Percentiles rank a stretch among this genome's conserved stretches.
phyloP scores from a whole-genome alignment of 352 stramenopile genomes.

The Phytophthora litchii region DNA sequence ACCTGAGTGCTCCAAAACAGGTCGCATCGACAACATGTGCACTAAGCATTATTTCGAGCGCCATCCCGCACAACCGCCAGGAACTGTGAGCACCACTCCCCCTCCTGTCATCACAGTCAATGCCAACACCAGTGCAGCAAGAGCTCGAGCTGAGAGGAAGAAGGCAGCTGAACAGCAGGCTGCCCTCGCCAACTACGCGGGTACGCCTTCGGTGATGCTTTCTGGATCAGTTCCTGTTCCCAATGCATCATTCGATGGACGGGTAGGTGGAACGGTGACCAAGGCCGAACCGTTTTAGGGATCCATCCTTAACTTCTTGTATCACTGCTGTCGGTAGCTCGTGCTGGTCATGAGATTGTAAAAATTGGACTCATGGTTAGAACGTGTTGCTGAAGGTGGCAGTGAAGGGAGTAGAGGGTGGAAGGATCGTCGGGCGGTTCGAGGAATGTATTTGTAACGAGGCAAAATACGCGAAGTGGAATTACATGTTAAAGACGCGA shows the following conservation, averaged over 20 bases:
- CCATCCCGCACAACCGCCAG: constrained; percentile 55
- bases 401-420: constrained; percentile 12
- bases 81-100: constrained; percentile 39
- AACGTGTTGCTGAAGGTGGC: constrained; percentile 6
- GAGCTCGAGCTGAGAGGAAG: constrained; percentile 41
- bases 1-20: constrained; percentile 82
- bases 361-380: constrained; percentile 24
- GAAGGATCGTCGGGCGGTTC: constrained; percentile 21
- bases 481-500: constrained; percentile 41
- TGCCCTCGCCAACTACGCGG: constrained; percentile 26
- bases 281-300: constrained; percentile 41
- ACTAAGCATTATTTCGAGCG: constrained; percentile 88
- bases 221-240: constrained; percentile 18
- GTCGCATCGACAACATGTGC: constrained; percentile 82
- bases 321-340: constrained; percentile 7
- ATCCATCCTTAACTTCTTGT: constrained; percentile 11
- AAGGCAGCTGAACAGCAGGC: constrained; percentile 31
- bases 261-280: constrained; percentile 22
- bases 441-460: constrained; percentile 52
- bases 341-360: constrained; percentile 22
- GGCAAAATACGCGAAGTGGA: constrained; percentile 41
- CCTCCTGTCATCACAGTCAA: constrained; percentile 45
- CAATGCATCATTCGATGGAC: constrained; percentile 27
- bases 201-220: constrained; percentile 31
- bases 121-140: constrained; percentile 40